These are phyloP conservation scores for Kappamyces sp. DNA, from an alignment of 192 early-diverging fungal genomes.

Conservation along the genomic window DNA sequence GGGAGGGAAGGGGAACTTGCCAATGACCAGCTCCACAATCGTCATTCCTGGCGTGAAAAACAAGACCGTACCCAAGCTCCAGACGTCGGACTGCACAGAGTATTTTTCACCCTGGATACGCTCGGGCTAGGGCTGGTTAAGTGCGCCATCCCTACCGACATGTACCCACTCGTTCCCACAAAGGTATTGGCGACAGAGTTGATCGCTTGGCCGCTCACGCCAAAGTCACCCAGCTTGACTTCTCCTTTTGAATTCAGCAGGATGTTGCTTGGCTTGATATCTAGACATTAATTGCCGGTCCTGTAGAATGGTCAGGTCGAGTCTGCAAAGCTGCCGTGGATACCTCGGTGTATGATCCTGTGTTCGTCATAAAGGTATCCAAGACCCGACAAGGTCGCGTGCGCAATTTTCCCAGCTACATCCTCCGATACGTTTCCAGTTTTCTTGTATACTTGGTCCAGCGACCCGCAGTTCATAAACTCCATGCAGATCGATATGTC, in stretches of 20 bases:
- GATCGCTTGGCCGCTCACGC: constrained; percentile 85
- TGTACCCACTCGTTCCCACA: constrained; percentile 94
- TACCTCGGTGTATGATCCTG: constrained; percentile 88
- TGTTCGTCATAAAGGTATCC: constrained; percentile 87
- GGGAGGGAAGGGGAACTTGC: constrained; percentile 87
- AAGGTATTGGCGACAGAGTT: constrained; percentile 91
- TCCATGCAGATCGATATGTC: constrained; percentile 96
- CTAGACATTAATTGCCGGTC: constrained; percentile 34
- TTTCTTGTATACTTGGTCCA: constrained; percentile 88
- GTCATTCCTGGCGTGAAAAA: constrained; percentile 55
- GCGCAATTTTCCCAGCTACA: constrained; percentile 81
- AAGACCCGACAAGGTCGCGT: constrained; percentile 84
- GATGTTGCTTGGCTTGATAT: constrained; percentile 98
- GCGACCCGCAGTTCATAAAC: constrained; percentile 88
- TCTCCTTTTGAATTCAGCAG: constrained; percentile 80
- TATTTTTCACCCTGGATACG: constrained; percentile 84
- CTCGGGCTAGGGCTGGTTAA: constrained; percentile 64
- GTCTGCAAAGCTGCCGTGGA: background rate
- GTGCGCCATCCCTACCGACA: constrained; percentile 63
- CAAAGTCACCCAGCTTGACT: constrained; percentile 97
- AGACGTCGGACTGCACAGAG: constrained; percentile 89
- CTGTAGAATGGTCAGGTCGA: background rate
- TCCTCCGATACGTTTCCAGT: constrained; percentile 79
- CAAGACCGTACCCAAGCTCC: constrained; percentile 61
- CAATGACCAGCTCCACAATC: constrained; percentile 88